Conservation (phyloP, 2,329 filamentous ascomycete genomes). For the Monosporascus cannonballus region DNA sequence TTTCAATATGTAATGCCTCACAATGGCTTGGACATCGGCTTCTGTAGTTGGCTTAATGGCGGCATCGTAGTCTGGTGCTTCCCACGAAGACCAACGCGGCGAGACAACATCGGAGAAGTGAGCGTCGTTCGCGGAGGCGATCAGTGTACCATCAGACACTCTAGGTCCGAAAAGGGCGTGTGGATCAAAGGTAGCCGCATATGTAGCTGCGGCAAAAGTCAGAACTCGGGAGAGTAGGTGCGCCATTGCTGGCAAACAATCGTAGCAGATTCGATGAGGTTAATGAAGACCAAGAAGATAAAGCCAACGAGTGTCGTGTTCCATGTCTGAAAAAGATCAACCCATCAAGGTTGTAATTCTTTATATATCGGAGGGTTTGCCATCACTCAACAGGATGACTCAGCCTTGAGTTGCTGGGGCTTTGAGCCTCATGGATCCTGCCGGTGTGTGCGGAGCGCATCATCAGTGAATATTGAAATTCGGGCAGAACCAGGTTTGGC, state of each 20-base stretch:
- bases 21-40: slow-evolving; percentile 1
- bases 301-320: not conserved
- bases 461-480: no score
- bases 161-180: not conserved
- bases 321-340: no score
- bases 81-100: not conserved
- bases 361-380: no score
- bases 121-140: not conserved
- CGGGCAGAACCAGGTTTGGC: no score
- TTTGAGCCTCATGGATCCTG: no score
- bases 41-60: not conserved
- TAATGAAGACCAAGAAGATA: not conserved
- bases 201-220: not conserved
- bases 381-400: no score
- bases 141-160: not conserved
- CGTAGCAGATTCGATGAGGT: not conserved
- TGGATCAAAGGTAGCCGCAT: not conserved
- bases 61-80: not conserved
- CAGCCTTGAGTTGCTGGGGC: no score
- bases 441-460: no score
- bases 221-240: not conserved
- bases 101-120: not conserved
- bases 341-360: no score
- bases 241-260: not conserved
- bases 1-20: not conserved